Base-by-base conservation (phyloP, 768 basidiomycete genomes). In the Candolleomyces aberdarensis region DNA sequence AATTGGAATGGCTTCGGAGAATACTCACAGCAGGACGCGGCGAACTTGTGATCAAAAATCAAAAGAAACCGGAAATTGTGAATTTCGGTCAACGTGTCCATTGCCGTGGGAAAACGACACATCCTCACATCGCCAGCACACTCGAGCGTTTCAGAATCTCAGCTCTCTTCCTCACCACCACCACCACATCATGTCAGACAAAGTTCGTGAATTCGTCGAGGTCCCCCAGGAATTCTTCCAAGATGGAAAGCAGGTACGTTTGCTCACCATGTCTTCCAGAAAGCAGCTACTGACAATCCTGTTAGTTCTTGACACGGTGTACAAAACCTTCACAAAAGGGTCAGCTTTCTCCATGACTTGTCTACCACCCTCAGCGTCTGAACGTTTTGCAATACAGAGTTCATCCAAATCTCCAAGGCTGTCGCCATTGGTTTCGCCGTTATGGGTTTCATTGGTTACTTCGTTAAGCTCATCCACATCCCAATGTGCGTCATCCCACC, bases 401-500 rank as follows among this genome's bases (percentile, higher is more conserved):
- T 96, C 76, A 66, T 85, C 46, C 94, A 96, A 72, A 96, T 99
- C 65, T 98, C 89, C 79, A 90, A 88, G 73, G 97, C 97, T 39
- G 94, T 99, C 58, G 95, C 95, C 2, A 88, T 98, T 63, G 97
- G 97, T 14, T 99, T 99, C 70, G 94, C 89, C 55, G 92, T 99
- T 66, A 98, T 98, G 96, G 97, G 97, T 15, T 96, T 98, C 83
- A 95, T 99, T 73, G 97, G 97, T 15, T 99, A 96, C 80, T 90
- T 98, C 71, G 96, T 97, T 66, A 98, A 98, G 76, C 87, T 98
- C 65, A 95, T 98, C 68, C 95, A 98, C 76, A 97, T 96, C 75
- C 95, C 96, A 68, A 96, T 97, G 95, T 96, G 67, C 79, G 95
- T 86, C 17, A 57, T 43, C 31, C 26, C 19, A 17, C 15, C 9